These are phyloP conservation scores for Arthrinium puccinioides DNA, from an alignment of 2,329 filamentous ascomycete species.

Conservation along the genomic window DNA sequence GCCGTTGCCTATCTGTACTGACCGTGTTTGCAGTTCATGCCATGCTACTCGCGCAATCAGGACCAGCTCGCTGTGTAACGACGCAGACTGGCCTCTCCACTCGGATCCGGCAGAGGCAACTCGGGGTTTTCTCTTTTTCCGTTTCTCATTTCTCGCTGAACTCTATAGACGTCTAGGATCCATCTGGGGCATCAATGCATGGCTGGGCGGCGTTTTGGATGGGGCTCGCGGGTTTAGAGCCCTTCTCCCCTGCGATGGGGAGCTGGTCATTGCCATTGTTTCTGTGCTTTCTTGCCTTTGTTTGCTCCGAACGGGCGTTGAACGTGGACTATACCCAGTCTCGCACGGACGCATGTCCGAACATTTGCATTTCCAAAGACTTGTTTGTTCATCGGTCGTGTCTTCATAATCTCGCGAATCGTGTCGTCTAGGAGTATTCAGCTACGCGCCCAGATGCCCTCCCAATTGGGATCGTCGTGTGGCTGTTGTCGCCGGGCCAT, in stretches of 20 bases:
- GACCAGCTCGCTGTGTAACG: slow-evolving; percentile 48
- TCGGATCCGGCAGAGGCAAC: slow-evolving; percentile 2
- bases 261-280: slow-evolving; percentile 23
- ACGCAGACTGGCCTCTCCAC: neutral
- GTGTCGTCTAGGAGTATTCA: too few species aligned
- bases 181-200: slow-evolving; percentile 1
- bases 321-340: slow-evolving; percentile 3
- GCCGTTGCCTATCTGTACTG: neutral
- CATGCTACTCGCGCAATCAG: slow-evolving; percentile 52
- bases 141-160: neutral
- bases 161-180: too few species aligned
- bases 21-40: slow-evolving; percentile 49
- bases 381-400: too few species aligned
- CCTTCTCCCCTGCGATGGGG: slow-evolving; percentile 16
- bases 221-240: slow-evolving; percentile 16
- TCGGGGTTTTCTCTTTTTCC: slow-evolving; percentile 5
- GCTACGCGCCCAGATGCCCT: too few species aligned
- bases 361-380: too few species aligned
- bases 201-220: slow-evolving; percentile 25
- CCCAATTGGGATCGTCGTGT: too few species aligned
- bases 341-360: too few species aligned
- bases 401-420: too few species aligned
- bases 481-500: too few species aligned
- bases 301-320: neutral
- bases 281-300: too few species aligned